Evolutionary conservation across 345 rosid species (phyloP), one percentile per base, ranked within the genome.

Genomic region (Salix arbutifolia): DNA sequence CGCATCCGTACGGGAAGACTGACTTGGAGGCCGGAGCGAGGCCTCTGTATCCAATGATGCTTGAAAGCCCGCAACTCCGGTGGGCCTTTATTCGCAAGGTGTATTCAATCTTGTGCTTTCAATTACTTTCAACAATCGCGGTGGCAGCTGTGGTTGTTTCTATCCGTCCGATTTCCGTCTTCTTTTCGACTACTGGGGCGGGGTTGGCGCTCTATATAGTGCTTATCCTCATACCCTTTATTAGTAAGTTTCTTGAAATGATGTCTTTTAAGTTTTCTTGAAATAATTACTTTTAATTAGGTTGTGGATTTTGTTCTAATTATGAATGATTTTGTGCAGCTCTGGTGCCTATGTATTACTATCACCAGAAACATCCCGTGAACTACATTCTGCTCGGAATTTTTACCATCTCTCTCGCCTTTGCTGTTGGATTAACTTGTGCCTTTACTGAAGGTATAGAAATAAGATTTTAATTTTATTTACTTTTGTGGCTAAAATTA

Each of bases 31-130:
- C 88, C 28, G 97, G 94, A 12, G 71, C 86, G 11, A 83, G 82
- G 78, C 96, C 92, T 66, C 88, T 93, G 70, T 93, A 91, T 74
- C 99, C 99, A 61, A 84, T 75, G 93, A 95, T 93, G 99, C 77
- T 85, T 11, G 99, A 95, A 82, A 85, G 86, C 77, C 96, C 97
- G 70, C 89, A 90, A 85, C 86, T 95, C 79, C 91, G 99, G 12
- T 95, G 99, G 97, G 80, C 91, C 40, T 95, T 95, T 83, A 95
- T 95, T 42, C 88, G 99, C 17, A 95, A 95, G 72, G 87, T 95
- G 17, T 95, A 95, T 76, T 83, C 92, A 19, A 93, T 95, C 81
- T 69, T 95, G 26, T 56, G 90, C 74, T 33, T 95, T 37, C 99
- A 95, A 75, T 76, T 95, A 58, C 89, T 95, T 70, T 87, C 62